phyloP scores from a whole-genome alignment of 2,329 filamentous ascomycete genomes.

The Fusarium subtropicale region DNA sequence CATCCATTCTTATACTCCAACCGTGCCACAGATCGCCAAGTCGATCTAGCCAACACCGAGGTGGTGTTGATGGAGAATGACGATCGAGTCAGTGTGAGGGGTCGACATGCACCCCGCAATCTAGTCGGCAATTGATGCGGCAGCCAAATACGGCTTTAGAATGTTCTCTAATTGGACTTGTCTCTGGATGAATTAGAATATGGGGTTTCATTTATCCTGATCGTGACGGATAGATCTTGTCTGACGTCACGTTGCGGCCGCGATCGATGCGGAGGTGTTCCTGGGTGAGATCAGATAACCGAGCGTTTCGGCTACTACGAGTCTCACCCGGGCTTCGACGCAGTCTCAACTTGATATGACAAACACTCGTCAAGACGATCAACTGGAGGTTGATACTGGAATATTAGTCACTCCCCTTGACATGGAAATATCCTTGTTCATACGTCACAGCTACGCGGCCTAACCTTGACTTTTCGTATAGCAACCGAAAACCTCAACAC shows the following conservation, averaged over 20 bases:
- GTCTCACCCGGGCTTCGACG: not conserved
- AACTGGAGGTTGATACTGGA: not conserved
- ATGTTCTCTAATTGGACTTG: not conserved
- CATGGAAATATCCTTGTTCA: too few species aligned
- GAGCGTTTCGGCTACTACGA: not conserved
- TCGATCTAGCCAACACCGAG: not conserved
- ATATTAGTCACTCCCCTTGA: too few species aligned
- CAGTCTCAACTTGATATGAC: not conserved
- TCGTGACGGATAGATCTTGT: not conserved
- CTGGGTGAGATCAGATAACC: not conserved
- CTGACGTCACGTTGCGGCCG: not conserved
- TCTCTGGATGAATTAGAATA: not conserved
- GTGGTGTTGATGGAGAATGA: not conserved
- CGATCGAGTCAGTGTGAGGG: slow-evolving; percentile 20
- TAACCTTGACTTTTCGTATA: too few species aligned
- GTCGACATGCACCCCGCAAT: slow-evolving; percentile 22
- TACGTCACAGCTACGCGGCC: too few species aligned
- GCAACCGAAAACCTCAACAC: not conserved
- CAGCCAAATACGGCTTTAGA: not conserved
- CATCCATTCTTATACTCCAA: not conserved
- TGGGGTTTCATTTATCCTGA: slow-evolving; percentile 1
- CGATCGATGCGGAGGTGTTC: not conserved
- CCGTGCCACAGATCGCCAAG: slow-evolving; percentile 7
- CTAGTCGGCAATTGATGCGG: slow-evolving; percentile 30
- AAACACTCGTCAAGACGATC: not conserved